Percentiles rank a stretch among this genome's conserved stretches.
These are phyloP conservation scores for Neostapfia colusana DNA, from an alignment of 176 grass and related monocot genomes.

Conservation along the genomic window DNA sequence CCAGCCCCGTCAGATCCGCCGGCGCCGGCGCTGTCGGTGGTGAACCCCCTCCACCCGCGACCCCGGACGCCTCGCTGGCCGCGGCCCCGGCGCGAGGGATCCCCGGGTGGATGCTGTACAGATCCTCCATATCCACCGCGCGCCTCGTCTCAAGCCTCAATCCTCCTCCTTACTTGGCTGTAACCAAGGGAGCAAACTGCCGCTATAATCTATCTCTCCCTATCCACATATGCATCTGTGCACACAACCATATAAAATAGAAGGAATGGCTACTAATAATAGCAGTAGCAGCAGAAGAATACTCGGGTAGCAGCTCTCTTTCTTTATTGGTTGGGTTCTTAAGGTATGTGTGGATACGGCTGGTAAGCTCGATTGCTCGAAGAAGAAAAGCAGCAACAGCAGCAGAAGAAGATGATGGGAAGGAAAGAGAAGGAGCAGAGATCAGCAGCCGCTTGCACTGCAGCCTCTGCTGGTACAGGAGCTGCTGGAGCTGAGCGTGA, in stretches of 20 bases:
- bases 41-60: conserved; percentile 28
- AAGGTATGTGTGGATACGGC: conserved; percentile 21
- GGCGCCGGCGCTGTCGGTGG: conserved; percentile 3
- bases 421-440: conserved; percentile 25
- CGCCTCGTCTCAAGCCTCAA: not conserved
- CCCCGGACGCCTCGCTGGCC: conserved; percentile 40
- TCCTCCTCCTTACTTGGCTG: conserved; percentile 11
- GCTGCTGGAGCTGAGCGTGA: conserved; percentile 30
- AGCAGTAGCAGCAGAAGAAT: not conserved
- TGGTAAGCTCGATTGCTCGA: not conserved
- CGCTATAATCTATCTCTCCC: not conserved
- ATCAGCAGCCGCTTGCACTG: conserved; percentile 57
- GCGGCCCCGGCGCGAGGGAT: conserved; percentile 48
- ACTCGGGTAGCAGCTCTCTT: not conserved
- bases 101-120: conserved; percentile 86
- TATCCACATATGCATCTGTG: conserved; percentile 35
- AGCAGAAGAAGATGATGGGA: conserved; percentile 1
- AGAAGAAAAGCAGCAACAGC: conserved; percentile 10
- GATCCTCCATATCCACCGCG: conserved; percentile 63
- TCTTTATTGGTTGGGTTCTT: conserved; percentile 29
- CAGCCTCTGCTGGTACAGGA: conserved; percentile 26
- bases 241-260: conserved; percentile 8
- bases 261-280: conserved; percentile 14
- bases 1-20: conserved; percentile 75
- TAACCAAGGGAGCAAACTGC: not conserved